Base-by-base conservation (phyloP, 192 early-diverging fungal genomes). In the Spinellus fusiger region DNA sequence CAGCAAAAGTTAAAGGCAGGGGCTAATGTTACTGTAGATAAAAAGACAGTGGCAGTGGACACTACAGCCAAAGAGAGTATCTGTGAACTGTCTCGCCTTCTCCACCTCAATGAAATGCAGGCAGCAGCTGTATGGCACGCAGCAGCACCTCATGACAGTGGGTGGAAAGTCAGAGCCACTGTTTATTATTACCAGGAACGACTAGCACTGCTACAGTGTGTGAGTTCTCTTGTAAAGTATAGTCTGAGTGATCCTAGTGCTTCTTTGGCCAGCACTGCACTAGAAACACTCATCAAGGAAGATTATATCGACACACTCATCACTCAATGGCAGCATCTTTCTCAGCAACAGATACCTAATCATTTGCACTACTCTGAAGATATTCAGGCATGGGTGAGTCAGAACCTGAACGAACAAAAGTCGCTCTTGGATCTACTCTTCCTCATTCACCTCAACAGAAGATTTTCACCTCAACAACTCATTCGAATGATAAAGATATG, bases 401-500 rank as follows among this genome's bases (percentile, higher is more conserved):
- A 79, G 27, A 65, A 59, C 2, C 26, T 79, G n/a, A 66, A 51
- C 8, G 77, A 79, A 40, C 77, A 79, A 53, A 69, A 67, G 23
- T 62, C 66, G 0, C 47, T 79, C 10, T 35, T 79, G 20, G 77
- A 79, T 32, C 49, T 73, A 10, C 32, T 73, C 37, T 65, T 72
- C 18, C 38, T 55, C 73, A 15, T 54, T 56, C n/a, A 49, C 58
- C n/a, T 27, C 49, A 26, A 53, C 33, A 12, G 54, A 37, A 7
- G 9, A 48, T 32, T 46, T 49, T 33, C 26, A 40, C 54, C 68
- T 40, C 34, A 59, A 5, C 46, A 33, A 22, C 1, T 64, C 13
- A 13, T 50, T 12, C 53, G 49, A 9, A 68, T 75, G 48, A 72
- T 59, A n/a, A 59, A 79, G 32, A 38, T 64, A 49, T 69, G 70